A percentile compares a stretch with the other conserved stretches of the same genome.
Evolutionary conservation across 306 rosid species (phyloP).

Genomic region (Vigna mungo): DNA sequence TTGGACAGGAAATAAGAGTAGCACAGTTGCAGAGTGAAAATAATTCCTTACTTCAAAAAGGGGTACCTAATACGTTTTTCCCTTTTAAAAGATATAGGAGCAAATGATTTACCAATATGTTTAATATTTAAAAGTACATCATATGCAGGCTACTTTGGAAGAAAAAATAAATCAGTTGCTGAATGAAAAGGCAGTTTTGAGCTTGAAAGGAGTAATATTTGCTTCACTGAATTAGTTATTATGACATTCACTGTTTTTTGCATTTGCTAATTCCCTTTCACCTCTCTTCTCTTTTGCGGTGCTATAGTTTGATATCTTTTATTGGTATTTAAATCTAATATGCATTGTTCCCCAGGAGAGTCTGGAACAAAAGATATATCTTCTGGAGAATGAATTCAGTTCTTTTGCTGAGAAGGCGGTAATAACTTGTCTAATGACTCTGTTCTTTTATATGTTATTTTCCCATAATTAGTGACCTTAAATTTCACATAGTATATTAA

Average conservation of each 20-base stretch:
- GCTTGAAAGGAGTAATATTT: constrained; percentile 52
- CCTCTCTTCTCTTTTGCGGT: constrained; percentile 4
- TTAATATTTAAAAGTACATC: constrained; percentile 40
- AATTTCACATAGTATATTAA: constrained; percentile 20
- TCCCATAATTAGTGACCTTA: constrained; percentile 24
- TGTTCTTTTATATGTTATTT: background rate
- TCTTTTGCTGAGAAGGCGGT: constrained; percentile 61
- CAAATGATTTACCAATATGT: constrained; percentile 37
- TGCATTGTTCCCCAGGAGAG: constrained; percentile 58
- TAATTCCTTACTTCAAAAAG: constrained; percentile 62
- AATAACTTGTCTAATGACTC: constrained; percentile 32
- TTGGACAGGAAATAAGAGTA: constrained; percentile 61
- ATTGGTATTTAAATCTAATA: constrained; percentile 32
- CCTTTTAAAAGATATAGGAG: constrained; percentile 10
- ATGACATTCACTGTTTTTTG: constrained; percentile 14
- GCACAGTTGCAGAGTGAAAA: constrained; percentile 60
- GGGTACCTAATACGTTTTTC: constrained; percentile 46
- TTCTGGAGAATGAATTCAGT: constrained; percentile 57
- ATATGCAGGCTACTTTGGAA: constrained; percentile 60
- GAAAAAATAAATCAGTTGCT: constrained; percentile 53
- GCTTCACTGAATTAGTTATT: constrained; percentile 28
- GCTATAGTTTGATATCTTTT: background rate
- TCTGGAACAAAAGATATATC: constrained; percentile 63
- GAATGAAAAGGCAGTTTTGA: constrained; percentile 55
- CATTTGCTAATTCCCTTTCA: background rate